Conservation (phyloP, 1,284 basidiomycete genomes). For the Cryptococcus sp. region DNA sequence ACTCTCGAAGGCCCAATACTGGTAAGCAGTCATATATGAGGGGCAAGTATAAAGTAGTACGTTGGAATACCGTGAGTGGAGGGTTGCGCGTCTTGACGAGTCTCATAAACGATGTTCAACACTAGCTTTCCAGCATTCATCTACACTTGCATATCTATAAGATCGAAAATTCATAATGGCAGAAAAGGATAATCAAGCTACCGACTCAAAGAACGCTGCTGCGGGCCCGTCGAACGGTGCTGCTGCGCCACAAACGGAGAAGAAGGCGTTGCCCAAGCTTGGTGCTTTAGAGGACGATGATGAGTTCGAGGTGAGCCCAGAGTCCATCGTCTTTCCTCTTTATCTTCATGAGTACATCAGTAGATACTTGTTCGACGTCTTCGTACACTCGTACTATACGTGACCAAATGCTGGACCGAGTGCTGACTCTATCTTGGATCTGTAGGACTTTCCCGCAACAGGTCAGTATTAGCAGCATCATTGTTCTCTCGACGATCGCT, state of each 20-base stretch:
- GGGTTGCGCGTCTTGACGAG: no score
- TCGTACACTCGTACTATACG: neutral
- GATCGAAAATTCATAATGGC: constrained; percentile 6
- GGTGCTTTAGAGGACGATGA: constrained; percentile 55
- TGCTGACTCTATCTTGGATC: neutral
- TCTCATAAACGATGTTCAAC: no score
- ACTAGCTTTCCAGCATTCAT: no score
- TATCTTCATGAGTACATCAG: neutral
- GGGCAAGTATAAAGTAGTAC: no score
- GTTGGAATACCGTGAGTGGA: no score
- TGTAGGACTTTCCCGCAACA: constrained; percentile 50
- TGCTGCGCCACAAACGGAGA: constrained; percentile 20
- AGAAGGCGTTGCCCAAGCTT: constrained; percentile 51
- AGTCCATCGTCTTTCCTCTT: neutral
- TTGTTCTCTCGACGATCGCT: neutral
- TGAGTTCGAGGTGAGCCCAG: constrained; percentile 53
- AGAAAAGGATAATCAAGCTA: constrained; percentile 11
- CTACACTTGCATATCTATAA: no score
- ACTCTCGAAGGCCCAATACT: no score
- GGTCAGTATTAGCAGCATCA: constrained; percentile 20
- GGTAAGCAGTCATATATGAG: no score
- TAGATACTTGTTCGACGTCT: neutral
- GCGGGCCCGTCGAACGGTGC: constrained; percentile 17
- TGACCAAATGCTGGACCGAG: neutral
- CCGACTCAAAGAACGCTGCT: constrained; percentile 10